Evolutionary conservation across 805 yeast species (phyloP), one percentile per base, ranked within the genome.

Genomic region (Jamesozyma hellenica): DNA sequence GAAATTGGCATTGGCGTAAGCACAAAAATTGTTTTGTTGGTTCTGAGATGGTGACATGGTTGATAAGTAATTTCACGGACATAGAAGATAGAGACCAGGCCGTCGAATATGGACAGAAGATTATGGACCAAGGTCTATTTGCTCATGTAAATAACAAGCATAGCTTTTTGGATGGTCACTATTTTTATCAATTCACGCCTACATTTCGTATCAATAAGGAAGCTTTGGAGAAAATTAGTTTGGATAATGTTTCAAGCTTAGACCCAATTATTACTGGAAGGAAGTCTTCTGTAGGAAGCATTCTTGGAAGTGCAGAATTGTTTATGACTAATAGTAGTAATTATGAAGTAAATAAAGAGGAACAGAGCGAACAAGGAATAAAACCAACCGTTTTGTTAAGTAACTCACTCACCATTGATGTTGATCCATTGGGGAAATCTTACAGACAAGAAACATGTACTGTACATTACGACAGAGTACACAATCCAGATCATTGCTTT

Each of bases 401-500:
- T 58, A 73, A 78, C 48, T 68, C 79, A 1, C 68, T 88, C 25
- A 66, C 71, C 34, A 74, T 75, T 49, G 84, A 90, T 56, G 73
- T 86, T 14, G 98, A 92, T 55, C 83, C 90, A 0, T 63, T 70
- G 23, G 65, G 68, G 2, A 70, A 76, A 43, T 85, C 96, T 0
- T 77, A 77, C 58, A 74, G 87, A 41, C 81, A 82, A 0, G 98
- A 92, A 49, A 60, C 78, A 2, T 67, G 87, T 34, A 76, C 77
- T 5, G 86, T 92, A 1, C 96, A 90, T 60, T 84, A 85, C 53
- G 99, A 92, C 56, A 71, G 79, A 33, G 88, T 88, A 3, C 96
- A 87, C 57, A 90, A 88, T 54, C 96, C 96, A 0, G 90, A 83
- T 48, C 95, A 88, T 52, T 88, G 96, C 55, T 92, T 79, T 64